phyloP scores from a whole-genome alignment of 306 rosid species.

The Glycine tomentella region DNA sequence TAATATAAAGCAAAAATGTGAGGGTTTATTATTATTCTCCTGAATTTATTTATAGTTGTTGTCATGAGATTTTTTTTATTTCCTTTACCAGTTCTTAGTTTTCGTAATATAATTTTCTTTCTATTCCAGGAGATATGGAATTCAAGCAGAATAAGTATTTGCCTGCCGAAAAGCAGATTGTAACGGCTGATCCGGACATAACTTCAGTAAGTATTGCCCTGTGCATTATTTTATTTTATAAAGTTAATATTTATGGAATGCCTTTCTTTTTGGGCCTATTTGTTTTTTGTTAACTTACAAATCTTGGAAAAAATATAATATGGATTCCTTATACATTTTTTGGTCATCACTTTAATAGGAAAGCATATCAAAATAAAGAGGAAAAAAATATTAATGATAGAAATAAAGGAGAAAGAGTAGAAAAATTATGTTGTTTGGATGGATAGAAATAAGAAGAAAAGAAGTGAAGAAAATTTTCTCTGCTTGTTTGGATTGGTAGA shows the following conservation, averaged over 20 bases:
- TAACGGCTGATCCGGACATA: conserved; percentile 89
- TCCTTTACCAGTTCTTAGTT: conserved; percentile 21
- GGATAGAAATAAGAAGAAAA: not conserved
- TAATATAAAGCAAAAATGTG: not conserved
- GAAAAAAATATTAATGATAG: not conserved
- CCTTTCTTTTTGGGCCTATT: not conserved
- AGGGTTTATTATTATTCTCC: conserved; percentile 30
- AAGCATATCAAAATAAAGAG: not conserved
- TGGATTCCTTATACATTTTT: conserved; percentile 32
- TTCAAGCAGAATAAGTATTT: conserved; percentile 85
- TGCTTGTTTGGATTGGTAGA: not conserved
- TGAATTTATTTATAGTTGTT: not conserved
- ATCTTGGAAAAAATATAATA: not conserved
- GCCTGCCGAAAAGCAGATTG: conserved; percentile 88
- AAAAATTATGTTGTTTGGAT: not conserved
- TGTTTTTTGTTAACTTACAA: not conserved
- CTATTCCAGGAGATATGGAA: conserved; percentile 79
- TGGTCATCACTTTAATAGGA: conserved; percentile 11
- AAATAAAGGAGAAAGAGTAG: not conserved
- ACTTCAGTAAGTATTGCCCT: conserved; percentile 61
- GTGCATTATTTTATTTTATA: conserved; percentile 9
- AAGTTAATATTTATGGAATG: conserved; percentile 30
- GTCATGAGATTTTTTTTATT: conserved; percentile 11
- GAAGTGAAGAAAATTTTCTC: not conserved
- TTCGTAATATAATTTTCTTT: conserved; percentile 29